Conservation (phyloP, 176 grass and related monocot species). For the Stipa capillata region DNA sequence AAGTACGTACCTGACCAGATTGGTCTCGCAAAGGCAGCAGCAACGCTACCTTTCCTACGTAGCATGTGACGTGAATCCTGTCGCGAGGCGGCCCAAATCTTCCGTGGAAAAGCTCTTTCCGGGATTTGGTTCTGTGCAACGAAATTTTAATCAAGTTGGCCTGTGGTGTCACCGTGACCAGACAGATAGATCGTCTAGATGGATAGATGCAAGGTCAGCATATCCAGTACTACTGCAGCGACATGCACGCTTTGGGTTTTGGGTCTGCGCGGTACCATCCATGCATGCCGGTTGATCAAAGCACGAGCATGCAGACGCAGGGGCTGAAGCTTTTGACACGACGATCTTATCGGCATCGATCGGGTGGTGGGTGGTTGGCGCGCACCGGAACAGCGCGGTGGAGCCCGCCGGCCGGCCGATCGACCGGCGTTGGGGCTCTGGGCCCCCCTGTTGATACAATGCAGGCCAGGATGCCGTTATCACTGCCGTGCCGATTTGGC, state of each 20-base stretch:
- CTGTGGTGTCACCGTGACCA: not conserved
- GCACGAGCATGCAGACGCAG: not conserved
- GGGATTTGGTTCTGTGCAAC: constrained; percentile 14
- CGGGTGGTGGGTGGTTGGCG: not conserved
- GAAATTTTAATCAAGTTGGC: not conserved
- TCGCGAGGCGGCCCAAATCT: not conserved
- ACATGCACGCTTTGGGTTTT: not conserved
- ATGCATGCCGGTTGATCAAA: not conserved
- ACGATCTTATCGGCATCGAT: not conserved
- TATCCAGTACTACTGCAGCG: not conserved
- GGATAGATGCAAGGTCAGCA: not conserved
- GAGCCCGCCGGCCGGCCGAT: not conserved
- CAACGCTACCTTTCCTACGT: too few relatives aligned
- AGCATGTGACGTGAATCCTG: not conserved
- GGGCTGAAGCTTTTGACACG: not conserved
- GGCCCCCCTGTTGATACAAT: too few relatives aligned
- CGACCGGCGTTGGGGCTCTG: not conserved
- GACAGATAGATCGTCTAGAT: not conserved
- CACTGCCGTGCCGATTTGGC: not conserved
- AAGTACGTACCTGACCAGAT: not conserved
- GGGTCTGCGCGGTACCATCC: not conserved
- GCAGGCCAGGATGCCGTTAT: too few relatives aligned
- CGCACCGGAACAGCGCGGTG: not conserved
- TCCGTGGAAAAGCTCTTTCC: not conserved
- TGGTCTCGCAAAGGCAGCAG: not conserved